Base-by-base conservation (phyloP, 164 flowering plant genomes). In the Sextonia rubra region DNA sequence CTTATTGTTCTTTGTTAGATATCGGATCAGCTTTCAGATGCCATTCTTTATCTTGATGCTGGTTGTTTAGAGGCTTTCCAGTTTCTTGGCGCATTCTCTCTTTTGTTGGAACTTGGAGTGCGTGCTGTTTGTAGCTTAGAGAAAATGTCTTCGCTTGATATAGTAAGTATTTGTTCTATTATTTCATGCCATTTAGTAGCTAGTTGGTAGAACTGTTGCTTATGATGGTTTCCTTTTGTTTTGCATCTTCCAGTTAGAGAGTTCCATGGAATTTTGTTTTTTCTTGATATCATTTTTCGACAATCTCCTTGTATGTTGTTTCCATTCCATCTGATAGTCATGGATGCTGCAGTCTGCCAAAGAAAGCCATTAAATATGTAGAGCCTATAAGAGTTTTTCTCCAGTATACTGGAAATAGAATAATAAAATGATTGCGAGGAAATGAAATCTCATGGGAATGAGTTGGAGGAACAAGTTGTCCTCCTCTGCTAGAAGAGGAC, bases 21-120 rank as follows among this genome's bases (percentile, higher is more conserved):
- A 68, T 83, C 96, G 37, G 95, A 93, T 77, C 83, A 90, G 69
- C 71, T 93, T 60, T 82, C 86, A 73, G 95, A 82, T 78, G 85
- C 97, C 29, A 65, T 83, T 77, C 73, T 95, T 64, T 95, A 95
- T 83, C 79, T 95, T 20, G 99, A 95, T 88, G 92, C 91, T 79
- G 99, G 99, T 64, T 90, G 90, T 76, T 80, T 86, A 2, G 98
- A 95, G 80, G 91, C 97, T 74, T 95, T 91, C 82, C 92, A 95
- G 68, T 82, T 84, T 79, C 74, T 85, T 65, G 99, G 97, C 69
- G 95, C 91, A 48, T 89, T 88, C 70, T 86, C 97, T 47, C 18
- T 88, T 69, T 69, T 95, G 27, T 67, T 95, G 77, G 88, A 90
- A 67, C 89, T 86, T 75, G 98, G 99, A 68, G 98, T 75, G 2